Base-by-base conservation (phyloP, 2,329 filamentous ascomycete species). In the Diaporthe citrichinensis region DNA sequence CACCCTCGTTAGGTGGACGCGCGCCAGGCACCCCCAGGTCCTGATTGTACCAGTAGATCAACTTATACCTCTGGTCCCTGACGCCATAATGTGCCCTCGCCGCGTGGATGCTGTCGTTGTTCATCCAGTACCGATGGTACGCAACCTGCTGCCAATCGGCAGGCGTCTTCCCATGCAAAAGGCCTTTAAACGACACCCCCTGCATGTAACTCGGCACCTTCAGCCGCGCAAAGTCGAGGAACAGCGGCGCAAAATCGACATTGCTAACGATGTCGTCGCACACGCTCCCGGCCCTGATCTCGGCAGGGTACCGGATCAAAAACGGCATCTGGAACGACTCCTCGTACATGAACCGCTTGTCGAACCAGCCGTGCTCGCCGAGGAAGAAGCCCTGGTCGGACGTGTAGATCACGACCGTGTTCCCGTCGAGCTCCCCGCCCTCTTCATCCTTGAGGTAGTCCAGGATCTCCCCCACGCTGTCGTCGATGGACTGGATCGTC, bases 281-380 rank as follows among this genome's bases (percentile, higher is more conserved):
- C 0, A 88, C 80, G 0, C 80, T 82, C 0, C 84, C 83, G 0
- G 85, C 74, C 1, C 72, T 58, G 73, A 90, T 88, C 69, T 83
- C 83, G 0, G 69, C 76, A 0, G 88, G 88, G 62, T 87, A 88
- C 0, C 86, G 84, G 12, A 88, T 83, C 4, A 90, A 78, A 65
- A 90, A 88, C 0, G 88, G 88, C 88, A 90, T 90, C 80, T 90
- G 88, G 81, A 90, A 90, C 20, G 83, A 85, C 79, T 90, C 87
- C 76, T 90, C 88, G 80, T 90, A 90, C 86, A 90, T 90, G 80
- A 90, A 90, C 4, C 88, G 85, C 81, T 90, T 90, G 79, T 90
- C 89, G 78, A 90, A 90, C 88, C 88, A 90, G 72, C 88, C 88
- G 76, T 90, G 89, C 75, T 90, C 88, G 10, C 88, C 88, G 0